Conservation (phyloP, 139 green algal species). For the Picochlorum sp. region DNA sequence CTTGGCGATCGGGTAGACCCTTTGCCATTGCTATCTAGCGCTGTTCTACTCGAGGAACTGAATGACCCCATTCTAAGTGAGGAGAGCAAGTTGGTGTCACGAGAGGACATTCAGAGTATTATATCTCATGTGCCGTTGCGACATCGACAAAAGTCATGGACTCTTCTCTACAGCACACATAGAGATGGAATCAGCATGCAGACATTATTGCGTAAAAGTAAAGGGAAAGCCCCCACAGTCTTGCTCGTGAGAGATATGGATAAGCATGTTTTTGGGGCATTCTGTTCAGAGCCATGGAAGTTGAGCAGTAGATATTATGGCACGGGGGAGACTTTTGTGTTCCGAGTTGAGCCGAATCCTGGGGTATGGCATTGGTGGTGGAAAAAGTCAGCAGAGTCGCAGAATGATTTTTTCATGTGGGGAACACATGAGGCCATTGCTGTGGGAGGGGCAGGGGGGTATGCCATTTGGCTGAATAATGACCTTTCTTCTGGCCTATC, state of each 20-base stretch:
- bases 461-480: conserved; percentile 30
- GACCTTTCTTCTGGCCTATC: conserved; percentile 16
- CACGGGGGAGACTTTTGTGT: conserved; percentile 33
- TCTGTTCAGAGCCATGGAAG: conserved; percentile 32
- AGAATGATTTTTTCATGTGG: conserved; percentile 38
- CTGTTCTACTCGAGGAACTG: not conserved
- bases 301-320: conserved; percentile 24
- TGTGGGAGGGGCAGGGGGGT: conserved; percentile 32
- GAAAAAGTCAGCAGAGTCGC: not conserved
- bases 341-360: conserved; percentile 10
- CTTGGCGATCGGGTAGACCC: not conserved
- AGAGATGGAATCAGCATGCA: conserved; percentile 32
- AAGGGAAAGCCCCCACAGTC: conserved; percentile 18
- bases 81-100: conserved; percentile 12
- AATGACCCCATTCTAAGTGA: not conserved
- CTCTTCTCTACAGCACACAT: conserved; percentile 19
- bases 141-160: conserved; percentile 20
- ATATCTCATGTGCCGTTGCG: conserved; percentile 13
- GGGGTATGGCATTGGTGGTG: conserved; percentile 19
- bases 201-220: conserved; percentile 20
- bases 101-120: conserved; percentile 14
- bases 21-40: not conserved
- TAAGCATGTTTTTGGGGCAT: conserved; percentile 27
- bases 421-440: conserved; percentile 18
- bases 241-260: conserved; percentile 31